Evolutionary conservation across 768 basidiomycete genomes (phyloP), one percentile per base, ranked within the genome.

Genomic region (Collybia nuda): DNA sequence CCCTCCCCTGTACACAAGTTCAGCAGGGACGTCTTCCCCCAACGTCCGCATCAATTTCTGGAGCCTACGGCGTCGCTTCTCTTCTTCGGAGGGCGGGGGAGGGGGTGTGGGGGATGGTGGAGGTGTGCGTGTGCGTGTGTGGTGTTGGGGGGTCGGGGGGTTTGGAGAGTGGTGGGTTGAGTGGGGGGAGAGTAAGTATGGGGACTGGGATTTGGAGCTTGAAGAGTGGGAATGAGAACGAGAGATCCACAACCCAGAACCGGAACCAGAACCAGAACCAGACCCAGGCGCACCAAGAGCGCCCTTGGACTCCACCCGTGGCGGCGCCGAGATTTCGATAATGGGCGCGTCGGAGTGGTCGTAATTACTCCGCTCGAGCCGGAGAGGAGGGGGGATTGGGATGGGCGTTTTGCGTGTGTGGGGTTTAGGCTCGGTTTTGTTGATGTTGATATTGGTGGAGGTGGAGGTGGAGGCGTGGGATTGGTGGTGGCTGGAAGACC

Each of bases 11-110:
- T 42, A 54, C 17, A 60, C 51, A 21, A 62, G 56, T 18, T 62
- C 62, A 3, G 49, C 40, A 6, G 62, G 62, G 4, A 62, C 47
- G 2, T 37, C 41, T 43, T 62, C 62, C 4, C 62, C 62, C 5
- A 62, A 24, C 14, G 53, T 60, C 6, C 54, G 53, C 56, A 56
- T 57, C 2, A 62, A 51, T 21, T 62, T 62, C 3, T 52, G 40
- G 17, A 58, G 51, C 19, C 52, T 50, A 12, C 62, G 42, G 19
- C 48, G 44, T 9, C 52, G 23, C 14, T 49, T 46, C 21, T 59
- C 57, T 24, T 60, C 56, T 26, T 61, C 51, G 0, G 61, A 47
- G 9, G 51, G 54, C 50, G 12, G 53, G 56, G 4, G 52, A 52
- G 7, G 19, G 39, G 1, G 49, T 26, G 24, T 4, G 7, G 24